These are phyloP conservation scores for Moringa oleifera DNA, from an alignment of 345 rosid genomes.

Conservation along the genomic window DNA sequence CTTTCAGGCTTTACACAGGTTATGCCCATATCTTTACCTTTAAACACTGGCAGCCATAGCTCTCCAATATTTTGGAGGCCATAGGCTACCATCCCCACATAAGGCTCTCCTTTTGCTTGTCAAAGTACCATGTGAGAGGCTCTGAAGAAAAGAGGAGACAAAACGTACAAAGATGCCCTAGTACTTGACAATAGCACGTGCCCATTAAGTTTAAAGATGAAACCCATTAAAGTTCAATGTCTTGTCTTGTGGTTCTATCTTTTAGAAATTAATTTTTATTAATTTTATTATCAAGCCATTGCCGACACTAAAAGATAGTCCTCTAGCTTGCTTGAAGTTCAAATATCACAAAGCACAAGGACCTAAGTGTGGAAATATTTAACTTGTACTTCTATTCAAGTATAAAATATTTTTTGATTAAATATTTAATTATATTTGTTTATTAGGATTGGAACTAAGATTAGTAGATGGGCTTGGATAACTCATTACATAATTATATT, in stretches of 20 bases:
- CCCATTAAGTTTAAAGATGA: no score
- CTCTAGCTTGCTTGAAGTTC: not conserved
- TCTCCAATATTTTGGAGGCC: no score
- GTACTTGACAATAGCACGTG: not conserved
- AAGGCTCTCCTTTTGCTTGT: no score
- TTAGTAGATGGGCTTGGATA: no score
- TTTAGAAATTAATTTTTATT: not conserved
- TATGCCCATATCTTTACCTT: not conserved
- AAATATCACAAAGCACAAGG: not conserved
- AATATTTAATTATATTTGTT: no score
- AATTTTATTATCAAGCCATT: constrained; percentile 5
- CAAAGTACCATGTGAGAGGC: constrained; percentile 18
- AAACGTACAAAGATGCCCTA: not conserved
- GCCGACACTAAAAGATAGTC: constrained; percentile 3
- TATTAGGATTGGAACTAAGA: no score
- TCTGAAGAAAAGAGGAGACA: constrained; percentile 13
- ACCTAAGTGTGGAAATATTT: not conserved
- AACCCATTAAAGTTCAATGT: not conserved
- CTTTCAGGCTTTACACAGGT: constrained; percentile 96
- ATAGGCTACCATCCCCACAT: no score
- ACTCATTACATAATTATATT: no score
- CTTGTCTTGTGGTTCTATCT: not conserved
- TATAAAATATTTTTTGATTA: no score
- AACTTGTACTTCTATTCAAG: no score
- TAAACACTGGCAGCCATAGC: no score